Base-by-base conservation (phyloP, 805 yeast species). In the Candida suzukii region DNA sequence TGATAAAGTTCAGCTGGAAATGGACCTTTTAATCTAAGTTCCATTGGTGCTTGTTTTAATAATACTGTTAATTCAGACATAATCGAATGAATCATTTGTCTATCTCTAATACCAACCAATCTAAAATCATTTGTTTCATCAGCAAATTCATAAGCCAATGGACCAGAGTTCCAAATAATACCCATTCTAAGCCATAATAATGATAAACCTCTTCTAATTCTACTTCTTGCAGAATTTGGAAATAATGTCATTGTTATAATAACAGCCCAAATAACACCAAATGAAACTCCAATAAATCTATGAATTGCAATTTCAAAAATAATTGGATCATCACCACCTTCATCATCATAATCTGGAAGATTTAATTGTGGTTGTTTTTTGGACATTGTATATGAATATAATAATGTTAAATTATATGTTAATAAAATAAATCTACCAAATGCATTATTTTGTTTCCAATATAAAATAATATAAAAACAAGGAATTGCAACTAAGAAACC, bases 151-250 rank as follows among this genome's bases (percentile, higher is more conserved):
- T 64, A 72, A 16, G 69, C 73, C 46, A 86, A 61, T 2, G 90
- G 88, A 48, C 84, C 91, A 38, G 79, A 66, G 49, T 80, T 81
- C 95, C 95, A 86, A 9, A 80, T 70, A 19, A 87, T 71, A 1
- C 95, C 95, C 72, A 86, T 71, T 35, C 88, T 66, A 32, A 87
- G 64, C 95, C 95, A 87, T 19, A 85, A 65, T 2, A 79, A 63
- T 0, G 87, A 74, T 19, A 86, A 55, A 0, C 87, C 86, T 22
- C 69, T 67, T 44, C 84, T 77, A 44, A 86, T 62, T 37, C 88
- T 64, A 13, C 76, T 67, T 36, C 95, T 67, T 0, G 95, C 95
- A 53, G 87, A 79, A 54, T 78, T 79, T 4, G 95, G 95, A 39
- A 83, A 67, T 39, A 85, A 69, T 1, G 76, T 65, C 28, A 80